These are phyloP conservation scores for Citeromyces hawaiiensis DNA, from an alignment of 1,139 yeast genomes.

Conservation along the genomic window DNA sequence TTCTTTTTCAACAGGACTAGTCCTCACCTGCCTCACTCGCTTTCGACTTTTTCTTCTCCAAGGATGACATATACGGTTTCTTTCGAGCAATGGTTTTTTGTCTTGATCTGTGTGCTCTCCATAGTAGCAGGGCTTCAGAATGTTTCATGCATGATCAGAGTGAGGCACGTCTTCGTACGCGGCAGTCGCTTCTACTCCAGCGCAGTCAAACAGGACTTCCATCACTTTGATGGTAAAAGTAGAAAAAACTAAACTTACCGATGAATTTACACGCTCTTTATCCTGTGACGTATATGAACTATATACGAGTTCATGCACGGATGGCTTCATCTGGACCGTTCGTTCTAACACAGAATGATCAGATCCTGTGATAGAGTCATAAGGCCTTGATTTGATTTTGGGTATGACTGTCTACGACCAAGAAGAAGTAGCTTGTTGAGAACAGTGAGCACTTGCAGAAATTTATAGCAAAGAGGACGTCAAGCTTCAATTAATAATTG, in stretches of 20 bases:
- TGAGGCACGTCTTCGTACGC: conserved; percentile 21
- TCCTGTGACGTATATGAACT: too few species aligned
- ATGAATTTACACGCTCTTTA: too few species aligned
- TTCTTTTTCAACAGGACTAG: background rate
- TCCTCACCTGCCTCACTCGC: background rate
- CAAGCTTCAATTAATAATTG: too few species aligned
- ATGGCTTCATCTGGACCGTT: too few species aligned
- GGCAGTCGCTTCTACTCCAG: conserved; percentile 57
- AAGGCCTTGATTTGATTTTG: too few species aligned
- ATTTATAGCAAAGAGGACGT: too few species aligned
- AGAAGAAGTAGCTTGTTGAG: too few species aligned
- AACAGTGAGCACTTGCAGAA: too few species aligned
- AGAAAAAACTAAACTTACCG: conserved; percentile 18
- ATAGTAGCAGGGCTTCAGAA: conserved; percentile 14
- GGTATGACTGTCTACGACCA: too few species aligned
- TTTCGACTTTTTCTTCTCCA: background rate
- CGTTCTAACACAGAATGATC: too few species aligned
- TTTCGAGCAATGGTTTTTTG: conserved; percentile 1
- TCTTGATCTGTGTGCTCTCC: conserved; percentile 10
- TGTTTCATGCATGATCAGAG: conserved; percentile 17
- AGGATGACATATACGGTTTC: background rate
- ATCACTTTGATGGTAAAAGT: conserved; percentile 20
- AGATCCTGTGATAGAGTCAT: too few species aligned
- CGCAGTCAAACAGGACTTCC: conserved; percentile 61
- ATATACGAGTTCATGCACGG: too few species aligned